Evolutionary conservation across 164 flowering plant genomes (phyloP), one percentile per base, ranked within the genome.

Genomic region (Magnolia kwangsiensis): DNA sequence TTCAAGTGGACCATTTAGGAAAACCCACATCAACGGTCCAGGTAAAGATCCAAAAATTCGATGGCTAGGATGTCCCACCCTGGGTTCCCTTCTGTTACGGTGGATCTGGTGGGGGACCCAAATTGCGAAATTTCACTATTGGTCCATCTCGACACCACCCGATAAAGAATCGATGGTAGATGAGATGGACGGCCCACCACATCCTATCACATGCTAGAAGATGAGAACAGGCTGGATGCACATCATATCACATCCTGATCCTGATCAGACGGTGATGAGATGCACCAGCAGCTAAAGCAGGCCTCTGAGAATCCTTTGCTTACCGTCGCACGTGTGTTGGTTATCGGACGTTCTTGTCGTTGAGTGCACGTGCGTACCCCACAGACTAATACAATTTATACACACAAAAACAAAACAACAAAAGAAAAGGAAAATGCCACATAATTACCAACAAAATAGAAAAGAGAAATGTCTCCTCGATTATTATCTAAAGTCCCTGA

Each of bases 341-440:
- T 49, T 68, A 51, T 18, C 49, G 64, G 63, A 68, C 37, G 49
- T 61, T 63, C 50, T 75, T 75, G 78, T 75, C 55, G 72, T 77
- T 63, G n/a, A 65, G 23, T 67, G 70, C 77, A 66, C 72, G 78
- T 74, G 80, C 75, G 45, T 50, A 29, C 73, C 65, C 31, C 66
- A 67, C 8, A 29, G 4, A 31, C 20, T 50, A 51, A 77, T 50
- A 16, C 61, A 13, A 18, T 65, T 50, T 8, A 63, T 21, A 63
- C 27, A 50, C 75, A 27, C 64, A 45, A 7, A 72, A 72, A 51
- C 27, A 29, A 72, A 55, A 24, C 55, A 65, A 19, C 16, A 16
- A 65, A n/a, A 4, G 13, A 21, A 45, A 50, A 20, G 21, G 16
- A 10, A 20, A 49, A 45, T 20, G 24, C 45, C 18, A 63, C 9